Conservation (phyloP, 208 protist species). For the Herpetomonas samuelpessoai region DNA sequence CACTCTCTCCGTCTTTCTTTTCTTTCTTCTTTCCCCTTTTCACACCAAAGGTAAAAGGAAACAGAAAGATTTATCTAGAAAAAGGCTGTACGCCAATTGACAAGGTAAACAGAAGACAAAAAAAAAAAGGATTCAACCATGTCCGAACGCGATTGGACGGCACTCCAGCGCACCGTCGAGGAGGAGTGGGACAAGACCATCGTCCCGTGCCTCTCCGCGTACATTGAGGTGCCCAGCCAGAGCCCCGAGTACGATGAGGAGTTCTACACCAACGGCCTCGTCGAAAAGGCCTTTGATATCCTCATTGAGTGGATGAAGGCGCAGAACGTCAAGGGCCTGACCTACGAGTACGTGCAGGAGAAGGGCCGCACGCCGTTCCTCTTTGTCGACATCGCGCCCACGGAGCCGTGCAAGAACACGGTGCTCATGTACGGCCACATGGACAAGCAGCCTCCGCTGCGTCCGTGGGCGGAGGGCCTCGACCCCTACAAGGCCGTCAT, state of each 20-base stretch:
- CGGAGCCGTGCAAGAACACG: conserved; percentile 48
- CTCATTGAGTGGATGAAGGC: conserved; percentile 84
- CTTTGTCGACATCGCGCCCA: conserved; percentile 74
- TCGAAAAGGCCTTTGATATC: conserved; percentile 84
- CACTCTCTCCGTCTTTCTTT: not conserved
- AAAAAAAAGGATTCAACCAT: not conserved
- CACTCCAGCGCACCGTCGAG: conserved; percentile 49
- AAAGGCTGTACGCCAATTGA: not conserved
- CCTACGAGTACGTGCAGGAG: conserved; percentile 70
- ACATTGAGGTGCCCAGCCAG: conserved; percentile 93
- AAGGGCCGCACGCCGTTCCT: conserved; percentile 83
- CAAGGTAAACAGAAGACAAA: not conserved
- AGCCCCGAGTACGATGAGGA: conserved; percentile 91
- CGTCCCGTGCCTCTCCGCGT: conserved; percentile 76
- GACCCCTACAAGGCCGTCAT: conserved; percentile 84
- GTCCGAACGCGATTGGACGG: conserved; percentile 30
- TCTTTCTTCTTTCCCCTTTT: conserved; percentile 7
- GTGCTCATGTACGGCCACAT: conserved; percentile 96
- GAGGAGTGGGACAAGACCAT: conserved; percentile 84
- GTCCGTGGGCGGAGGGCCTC: conserved; percentile 88
- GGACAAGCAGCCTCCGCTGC: conserved; percentile 96
- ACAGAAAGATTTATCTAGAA: not conserved
- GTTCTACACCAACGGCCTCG: conserved; percentile 83
- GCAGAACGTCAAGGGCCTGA: conserved; percentile 72
- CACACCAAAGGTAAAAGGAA: not conserved